phyloP scores from a whole-genome alignment of 2,329 filamentous ascomycete genomes.

The Diplodia seriata region DNA sequence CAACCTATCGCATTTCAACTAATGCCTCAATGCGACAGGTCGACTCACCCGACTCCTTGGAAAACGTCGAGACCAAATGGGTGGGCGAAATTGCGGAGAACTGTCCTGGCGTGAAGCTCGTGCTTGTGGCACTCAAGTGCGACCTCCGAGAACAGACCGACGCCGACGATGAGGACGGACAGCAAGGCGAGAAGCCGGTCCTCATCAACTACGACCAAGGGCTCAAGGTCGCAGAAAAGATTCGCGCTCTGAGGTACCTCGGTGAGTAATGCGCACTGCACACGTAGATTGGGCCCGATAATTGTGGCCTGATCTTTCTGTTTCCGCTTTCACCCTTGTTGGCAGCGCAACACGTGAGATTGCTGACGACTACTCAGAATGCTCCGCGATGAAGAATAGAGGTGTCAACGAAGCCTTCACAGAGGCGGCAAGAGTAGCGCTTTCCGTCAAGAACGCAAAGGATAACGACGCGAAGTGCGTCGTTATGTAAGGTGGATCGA shows the following conservation, averaged over 20 bases:
- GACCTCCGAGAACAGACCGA: constrained; percentile 82
- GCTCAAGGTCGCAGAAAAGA: constrained; percentile 86
- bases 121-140: constrained; percentile 95
- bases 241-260: constrained; percentile 91
- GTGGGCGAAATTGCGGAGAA: constrained; percentile 97
- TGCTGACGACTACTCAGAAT: constrained; percentile 66
- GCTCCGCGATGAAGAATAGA: constrained; percentile 96
- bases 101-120: constrained; percentile 92
- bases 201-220: constrained; percentile 92
- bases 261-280: constrained; percentile 54
- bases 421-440: constrained; percentile 91
- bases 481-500: constrained; percentile 46
- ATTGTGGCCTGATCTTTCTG: neutral
- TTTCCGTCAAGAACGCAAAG: constrained; percentile 63
- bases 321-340: neutral
- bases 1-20: neutral
- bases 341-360: constrained; percentile 3
- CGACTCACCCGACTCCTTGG: constrained; percentile 93
- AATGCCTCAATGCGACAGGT: constrained; percentile 56
- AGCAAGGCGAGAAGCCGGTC: constrained; percentile 56
- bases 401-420: constrained; percentile 99
- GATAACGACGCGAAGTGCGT: constrained; percentile 54
- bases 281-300: constrained; percentile 10
- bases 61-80: constrained; percentile 99
- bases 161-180: constrained; percentile 66